Base-by-base conservation (phyloP, 441 rosid species). In the Erodium chrysanthum region DNA sequence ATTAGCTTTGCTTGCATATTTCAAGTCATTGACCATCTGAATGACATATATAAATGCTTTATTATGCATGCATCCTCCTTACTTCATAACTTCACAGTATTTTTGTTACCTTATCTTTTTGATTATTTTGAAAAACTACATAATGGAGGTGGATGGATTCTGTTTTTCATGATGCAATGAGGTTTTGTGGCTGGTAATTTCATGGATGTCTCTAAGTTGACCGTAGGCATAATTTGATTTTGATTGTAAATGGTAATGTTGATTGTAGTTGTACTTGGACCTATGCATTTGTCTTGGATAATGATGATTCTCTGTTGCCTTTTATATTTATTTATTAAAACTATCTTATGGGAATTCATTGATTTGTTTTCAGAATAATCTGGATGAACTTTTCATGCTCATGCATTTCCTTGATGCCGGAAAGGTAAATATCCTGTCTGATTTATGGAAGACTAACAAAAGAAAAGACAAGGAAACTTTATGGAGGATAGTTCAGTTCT, bases 391-490 rank as follows among this genome's bases (percentile, higher is more conserved):
- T 77, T 92, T 92, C 89, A 95, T 95, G 97, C 98, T 95, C 66
- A 95, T 95, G 99, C 99, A 95, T 79, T 92, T 95, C 82, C 99
- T 95, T 76, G 99, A 95, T 82, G 97, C 93, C 63, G 99, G 98
- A 76, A 95, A 95, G 97, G 99, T 92, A 75, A 76, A 83, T 78
- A 62, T 69, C 59, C 75, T 72, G 17, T 61, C 62, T 20, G 56
- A 68, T 62, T 12, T 70, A 35, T 35, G 61, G 62, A 65, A 40
- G 18, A 68, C 22, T 59, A 5, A 35, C 40, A 35, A 35, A 35
- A 35, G 40, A 35, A 35, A 35, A 35, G 40, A 35, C 40, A 35
- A 35, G 40, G 40, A 35, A 35, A 9, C 40, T 35, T 5, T 35
- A 35, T 5, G 40, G 40, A 7, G 40, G 40, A 1, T 6, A 27